Base-by-base conservation (phyloP, 2,329 filamentous ascomycete species). In the Rugonectria rugulosa region DNA sequence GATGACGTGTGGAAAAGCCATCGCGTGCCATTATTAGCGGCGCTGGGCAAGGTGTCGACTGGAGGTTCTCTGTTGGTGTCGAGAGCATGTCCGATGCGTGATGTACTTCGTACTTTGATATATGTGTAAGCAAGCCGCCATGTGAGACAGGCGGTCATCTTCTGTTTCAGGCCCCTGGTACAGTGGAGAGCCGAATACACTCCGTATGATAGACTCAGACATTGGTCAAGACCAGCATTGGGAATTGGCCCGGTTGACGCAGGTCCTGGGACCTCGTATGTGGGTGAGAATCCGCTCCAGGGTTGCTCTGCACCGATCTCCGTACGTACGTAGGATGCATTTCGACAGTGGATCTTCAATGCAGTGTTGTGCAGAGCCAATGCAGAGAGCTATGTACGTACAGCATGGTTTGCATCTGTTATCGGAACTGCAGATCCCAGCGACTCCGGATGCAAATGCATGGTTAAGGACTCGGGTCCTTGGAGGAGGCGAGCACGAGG, bases 331-430 rank as follows among this genome's bases (percentile, higher is more conserved):
- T n/a, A 59, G 61, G 29, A 17, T 60, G 63, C 49, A 60, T 42
- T 32, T 38, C 34, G 43, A 48, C 43, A 52, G 59, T 57, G 59
- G 65, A 67, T 67, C 65, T 52, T 40, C 49, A 59, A 63, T 66
- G 65, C 65, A 66, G 49, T 64, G 61, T 61, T 67, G 59, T 67
- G 64, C 64, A 66, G 57, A 59, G 34, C 41, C 49, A 60, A 44
- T 62, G 61, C 57, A 54, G 57, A 40, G 19, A 19, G 5, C 12
- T 24, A 24, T 37, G 11, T 26, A 20, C 27, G 45, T 29, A 26
- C 46, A 46, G 52, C n/a, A 47, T 56, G 56, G 52, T 56, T 59
- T 59, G 51, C 51, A 59, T 58, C 52, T 46, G 38, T 45, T 54
- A 47, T 56, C 51, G 42, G 38, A 34, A n/a, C 36, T 52, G 37